Percentiles rank a stretch among this genome's conserved stretches.
Conservation (phyloP, 2,329 filamentous ascomycete genomes). For the Nigrospora oryzae region DNA sequence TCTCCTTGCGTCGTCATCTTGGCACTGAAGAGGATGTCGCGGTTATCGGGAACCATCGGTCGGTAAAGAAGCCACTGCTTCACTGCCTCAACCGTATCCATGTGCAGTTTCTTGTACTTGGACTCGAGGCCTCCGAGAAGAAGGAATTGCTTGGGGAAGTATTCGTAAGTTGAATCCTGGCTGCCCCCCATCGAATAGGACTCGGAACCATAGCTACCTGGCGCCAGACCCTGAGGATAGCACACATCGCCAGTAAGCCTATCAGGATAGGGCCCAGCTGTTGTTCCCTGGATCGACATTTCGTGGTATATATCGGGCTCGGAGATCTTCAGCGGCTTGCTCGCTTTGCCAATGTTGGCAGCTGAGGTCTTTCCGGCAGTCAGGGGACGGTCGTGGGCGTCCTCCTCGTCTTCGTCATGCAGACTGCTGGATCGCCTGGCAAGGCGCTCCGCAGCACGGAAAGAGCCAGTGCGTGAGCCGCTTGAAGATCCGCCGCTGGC, state of each 20-base stretch:
- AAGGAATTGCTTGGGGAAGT: constrained; percentile 64
- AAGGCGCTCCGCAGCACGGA: not conserved
- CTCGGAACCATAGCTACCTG: constrained; percentile 34
- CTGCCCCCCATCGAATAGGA: constrained; percentile 53
- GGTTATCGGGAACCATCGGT: constrained; percentile 60
- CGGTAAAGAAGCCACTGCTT: constrained; percentile 70
- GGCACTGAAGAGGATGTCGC: constrained; percentile 68
- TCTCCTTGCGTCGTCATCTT: constrained; percentile 42
- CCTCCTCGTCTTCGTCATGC: not conserved
- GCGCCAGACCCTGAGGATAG: constrained; percentile 48
- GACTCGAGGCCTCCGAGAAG: constrained; percentile 66
- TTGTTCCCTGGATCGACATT: constrained; percentile 1
- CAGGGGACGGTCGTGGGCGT: constrained; percentile 1
- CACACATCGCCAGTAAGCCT: constrained; percentile 31
- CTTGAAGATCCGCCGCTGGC: no score
- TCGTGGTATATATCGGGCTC: constrained; percentile 5
- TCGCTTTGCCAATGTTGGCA: not conserved
- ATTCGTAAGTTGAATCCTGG: constrained; percentile 65
- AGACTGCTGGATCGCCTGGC: not conserved
- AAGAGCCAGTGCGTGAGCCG: not conserved
- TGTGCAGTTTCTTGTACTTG: constrained; percentile 68
- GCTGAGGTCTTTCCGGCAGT: not conserved
- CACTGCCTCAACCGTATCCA: constrained; percentile 56
- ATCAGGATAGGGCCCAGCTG: constrained; percentile 3
- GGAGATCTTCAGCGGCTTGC: constrained; percentile 1